Percentiles rank a stretch among this genome's conserved stretches.
Conservation (phyloP, 345 rosid species). For the Brassica nigra region DNA sequence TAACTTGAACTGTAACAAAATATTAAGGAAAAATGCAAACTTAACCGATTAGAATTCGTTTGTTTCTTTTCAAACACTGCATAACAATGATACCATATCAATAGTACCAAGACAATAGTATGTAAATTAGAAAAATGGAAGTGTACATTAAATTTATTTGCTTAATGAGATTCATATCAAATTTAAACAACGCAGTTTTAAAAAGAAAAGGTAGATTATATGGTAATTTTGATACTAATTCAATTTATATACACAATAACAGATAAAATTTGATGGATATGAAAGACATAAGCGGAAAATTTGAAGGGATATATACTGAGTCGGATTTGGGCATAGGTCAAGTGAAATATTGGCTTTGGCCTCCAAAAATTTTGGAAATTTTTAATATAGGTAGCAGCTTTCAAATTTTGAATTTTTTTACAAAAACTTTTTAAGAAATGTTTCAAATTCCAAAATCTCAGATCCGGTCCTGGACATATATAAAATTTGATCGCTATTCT, state of each 20-base stretch:
- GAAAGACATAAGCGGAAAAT: not conserved
- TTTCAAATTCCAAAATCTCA: no score
- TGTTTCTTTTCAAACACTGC: not conserved
- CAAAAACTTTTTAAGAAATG: no score
- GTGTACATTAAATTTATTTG: not conserved
- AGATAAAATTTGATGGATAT: not conserved
- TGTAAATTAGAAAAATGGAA: not conserved
- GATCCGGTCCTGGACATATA: no score
- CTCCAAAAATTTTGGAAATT: no score
- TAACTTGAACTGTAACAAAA: not conserved
- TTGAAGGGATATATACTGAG: no score
- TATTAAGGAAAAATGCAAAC: not conserved
- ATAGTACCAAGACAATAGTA: not conserved
- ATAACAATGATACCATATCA: not conserved
- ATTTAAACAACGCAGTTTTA: no score
- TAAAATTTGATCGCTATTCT: no score
- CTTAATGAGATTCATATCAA: no score
- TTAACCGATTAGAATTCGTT: not conserved
- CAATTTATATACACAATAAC: not conserved
- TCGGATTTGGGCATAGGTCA: no score
- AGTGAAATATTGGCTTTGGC: no score
- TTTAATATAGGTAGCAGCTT: no score
- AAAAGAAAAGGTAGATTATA: not conserved
- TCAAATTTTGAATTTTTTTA: no score
- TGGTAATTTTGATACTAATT: not conserved